Evolutionary conservation across 2,329 filamentous ascomycete genomes (phyloP).

Genomic region (Colletotrichum lindemuthianum): DNA sequence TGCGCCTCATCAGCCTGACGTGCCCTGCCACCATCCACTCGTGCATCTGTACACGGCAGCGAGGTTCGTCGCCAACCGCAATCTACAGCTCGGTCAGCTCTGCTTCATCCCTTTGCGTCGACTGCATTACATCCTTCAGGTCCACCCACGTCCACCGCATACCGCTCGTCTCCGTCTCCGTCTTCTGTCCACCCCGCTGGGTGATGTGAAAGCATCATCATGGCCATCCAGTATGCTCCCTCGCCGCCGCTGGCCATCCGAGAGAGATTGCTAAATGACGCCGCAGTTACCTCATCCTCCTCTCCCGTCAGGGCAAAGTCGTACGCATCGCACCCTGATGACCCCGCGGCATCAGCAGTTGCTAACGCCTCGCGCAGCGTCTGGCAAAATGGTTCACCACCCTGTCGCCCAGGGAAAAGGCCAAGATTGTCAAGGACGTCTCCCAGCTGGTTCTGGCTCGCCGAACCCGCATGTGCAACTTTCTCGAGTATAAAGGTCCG

Average conservation of each 20-base stretch:
- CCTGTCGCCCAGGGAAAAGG: slow-evolving; percentile 96
- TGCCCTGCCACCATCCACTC: background rate
- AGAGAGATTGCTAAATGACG: slow-evolving; percentile 32
- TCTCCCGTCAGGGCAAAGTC: slow-evolving; percentile 99
- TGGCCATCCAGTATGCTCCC: slow-evolving; percentile 56
- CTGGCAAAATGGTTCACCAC: slow-evolving; percentile 99
- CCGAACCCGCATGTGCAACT: slow-evolving; percentile 99
- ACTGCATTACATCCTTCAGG: slow-evolving; percentile 21
- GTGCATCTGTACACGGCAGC: background rate
- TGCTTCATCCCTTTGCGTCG: slow-evolving; percentile 5
- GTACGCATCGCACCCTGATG: slow-evolving; percentile 64
- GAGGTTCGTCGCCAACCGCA: slow-evolving; percentile 40
- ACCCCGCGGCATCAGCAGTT: slow-evolving; percentile 1
- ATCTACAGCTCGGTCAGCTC: slow-evolving; percentile 24
- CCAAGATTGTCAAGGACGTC: slow-evolving; percentile 99
- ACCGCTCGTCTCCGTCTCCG: slow-evolving; percentile 31
- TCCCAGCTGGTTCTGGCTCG: slow-evolving; percentile 95
- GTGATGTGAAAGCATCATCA: slow-evolving; percentile 42
- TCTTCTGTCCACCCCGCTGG: slow-evolving; percentile 24
- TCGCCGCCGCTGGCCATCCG: slow-evolving; percentile 1
- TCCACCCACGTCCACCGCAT: slow-evolving; percentile 9
- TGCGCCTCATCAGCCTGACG: slow-evolving; percentile 26
- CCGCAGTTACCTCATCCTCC: slow-evolving; percentile 91
- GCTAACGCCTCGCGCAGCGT: slow-evolving; percentile 67
- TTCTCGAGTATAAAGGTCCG: slow-evolving; percentile 97